A percentile compares a stretch with the other conserved stretches of the same genome.
Evolutionary conservation across 2,329 filamentous ascomycete genomes (phyloP).

Genomic region (Gnomoniopsis smithogilvyi): DNA sequence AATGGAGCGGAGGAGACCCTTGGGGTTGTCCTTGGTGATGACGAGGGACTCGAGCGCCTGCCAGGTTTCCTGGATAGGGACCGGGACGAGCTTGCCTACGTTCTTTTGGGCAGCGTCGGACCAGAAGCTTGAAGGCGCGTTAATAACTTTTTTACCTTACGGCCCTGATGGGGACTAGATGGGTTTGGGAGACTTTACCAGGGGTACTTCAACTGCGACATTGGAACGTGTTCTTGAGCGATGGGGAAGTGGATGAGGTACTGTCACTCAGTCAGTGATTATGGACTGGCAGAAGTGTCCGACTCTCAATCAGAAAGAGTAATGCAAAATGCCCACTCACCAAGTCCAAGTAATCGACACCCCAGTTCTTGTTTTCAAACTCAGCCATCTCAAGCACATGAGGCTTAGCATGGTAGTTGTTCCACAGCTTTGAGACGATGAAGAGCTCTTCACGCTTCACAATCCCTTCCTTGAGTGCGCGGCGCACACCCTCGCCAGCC

Average conservation of each 20-base stretch:
- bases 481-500: slow-evolving; percentile 61
- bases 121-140: slow-evolving; percentile 30
- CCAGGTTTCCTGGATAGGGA: slow-evolving; percentile 55
- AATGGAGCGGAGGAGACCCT: slow-evolving; percentile 53
- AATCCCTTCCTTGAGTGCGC: slow-evolving; percentile 52
- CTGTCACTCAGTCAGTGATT: background rate
- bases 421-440: slow-evolving; percentile 66
- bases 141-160: background rate
- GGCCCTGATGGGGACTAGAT: slow-evolving; percentile 23
- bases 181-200: slow-evolving; percentile 6
- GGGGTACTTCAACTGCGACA: slow-evolving; percentile 35
- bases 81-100: slow-evolving; percentile 39
- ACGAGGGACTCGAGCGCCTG: slow-evolving; percentile 55
- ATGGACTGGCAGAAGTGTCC: background rate
- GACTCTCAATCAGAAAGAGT: background rate
- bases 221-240: slow-evolving; percentile 40
- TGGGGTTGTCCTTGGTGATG: slow-evolving; percentile 31
- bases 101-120: slow-evolving; percentile 39
- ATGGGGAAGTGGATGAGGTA: slow-evolving; percentile 65
- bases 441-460: slow-evolving; percentile 64
- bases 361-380: slow-evolving; percentile 59
- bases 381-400: slow-evolving; percentile 60
- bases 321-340: background rate
- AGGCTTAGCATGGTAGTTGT: slow-evolving; percentile 58
- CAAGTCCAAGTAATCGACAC: slow-evolving; percentile 65